Evolutionary conservation across 2,329 filamentous ascomycete species (phyloP).

Genomic region (Aspergillus texensis): DNA sequence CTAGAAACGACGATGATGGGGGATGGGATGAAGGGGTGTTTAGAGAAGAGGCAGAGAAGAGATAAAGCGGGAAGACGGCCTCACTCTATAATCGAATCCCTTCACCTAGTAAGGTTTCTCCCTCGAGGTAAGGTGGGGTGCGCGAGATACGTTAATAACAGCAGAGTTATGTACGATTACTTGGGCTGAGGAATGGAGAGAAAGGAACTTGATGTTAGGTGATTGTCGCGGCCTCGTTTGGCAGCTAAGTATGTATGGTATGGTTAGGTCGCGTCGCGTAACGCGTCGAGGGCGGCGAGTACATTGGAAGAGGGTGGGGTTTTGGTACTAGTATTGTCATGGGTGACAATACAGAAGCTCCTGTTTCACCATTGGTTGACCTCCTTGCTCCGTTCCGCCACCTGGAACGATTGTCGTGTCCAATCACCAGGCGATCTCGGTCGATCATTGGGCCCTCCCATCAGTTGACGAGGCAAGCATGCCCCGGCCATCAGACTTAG

Average conservation of each 20-base stretch:
- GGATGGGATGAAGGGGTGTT: not conserved
- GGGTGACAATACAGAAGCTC: constrained; percentile 22
- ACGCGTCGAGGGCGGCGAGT: constrained; percentile 23
- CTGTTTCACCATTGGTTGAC: constrained; percentile 8
- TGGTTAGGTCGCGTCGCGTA: constrained; percentile 32
- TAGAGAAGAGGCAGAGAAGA: constrained; percentile 3
- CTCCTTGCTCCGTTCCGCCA: constrained; percentile 21
- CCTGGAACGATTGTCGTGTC: constrained; percentile 7
- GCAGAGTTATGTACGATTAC: constrained; percentile 19
- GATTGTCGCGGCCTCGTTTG: constrained; percentile 8
- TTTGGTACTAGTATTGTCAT: constrained; percentile 18
- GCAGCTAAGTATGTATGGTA: constrained; percentile 26
- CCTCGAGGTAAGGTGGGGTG: constrained; percentile 24
- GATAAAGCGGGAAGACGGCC: constrained; percentile 16
- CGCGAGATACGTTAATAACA: constrained; percentile 21
- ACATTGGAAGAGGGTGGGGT: not conserved
- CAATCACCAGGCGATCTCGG: constrained; percentile 16
- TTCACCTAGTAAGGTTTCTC: constrained; percentile 6
- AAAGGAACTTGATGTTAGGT: constrained; percentile 24
- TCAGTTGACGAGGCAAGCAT: constrained; percentile 13
- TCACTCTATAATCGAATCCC: constrained; percentile 21
- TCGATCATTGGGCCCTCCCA: constrained; percentile 19
- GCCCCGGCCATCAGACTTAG: not conserved
- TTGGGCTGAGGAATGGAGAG: constrained; percentile 21
- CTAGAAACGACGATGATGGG: not conserved